Evolutionary conservation across 257 asterid genomes (phyloP), one percentile per base, ranked within the genome.

Genomic region (Fraxinus americana): DNA sequence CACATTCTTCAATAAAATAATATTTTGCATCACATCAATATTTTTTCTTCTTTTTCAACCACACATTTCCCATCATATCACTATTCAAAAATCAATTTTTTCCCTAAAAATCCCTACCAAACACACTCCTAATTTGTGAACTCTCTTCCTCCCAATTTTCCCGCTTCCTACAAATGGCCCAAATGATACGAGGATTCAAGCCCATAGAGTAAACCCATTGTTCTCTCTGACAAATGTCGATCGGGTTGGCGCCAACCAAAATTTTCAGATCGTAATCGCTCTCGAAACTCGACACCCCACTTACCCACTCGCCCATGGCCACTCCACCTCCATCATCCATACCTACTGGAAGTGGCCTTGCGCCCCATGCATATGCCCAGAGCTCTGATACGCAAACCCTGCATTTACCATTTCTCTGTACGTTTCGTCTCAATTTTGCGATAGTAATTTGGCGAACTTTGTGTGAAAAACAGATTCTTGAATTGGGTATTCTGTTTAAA

Each of bases 161-260:
- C 35, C 35, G 4, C 1, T 32, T 32, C 5, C 35, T 32, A 32
- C 4, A 3, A 32, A 36, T 36, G 39, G 39, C 67, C 67, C 67
- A 59, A n/a, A 59, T 52, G 41, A 23, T 27, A 14, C 7, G 36
- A 9, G 38, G 39, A 13, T 59, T 23, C 67, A 7, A 59, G 83
- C 80, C 82, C 84, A 82, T 81, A 77, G 73, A 59, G 7, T 34
- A 76, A 72, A 81, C 83, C 83, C 81, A 77, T 19, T 13, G 17
- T 25, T 61, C 4, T 72, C 30, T 39, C 13, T 7, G 27, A 25
- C 27, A 0, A 25, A 25, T 25, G 14, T 59, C 67, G 29, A 61
- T 78, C 90, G 88, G 86, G 89, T 86, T 83, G 83, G 39, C 39
- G 85, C 83, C 23, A 82, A 16, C 72, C 81, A 67, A 69, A 32